phyloP scores from a whole-genome alignment of 257 asterid species.

The Penstemon barbatus region DNA sequence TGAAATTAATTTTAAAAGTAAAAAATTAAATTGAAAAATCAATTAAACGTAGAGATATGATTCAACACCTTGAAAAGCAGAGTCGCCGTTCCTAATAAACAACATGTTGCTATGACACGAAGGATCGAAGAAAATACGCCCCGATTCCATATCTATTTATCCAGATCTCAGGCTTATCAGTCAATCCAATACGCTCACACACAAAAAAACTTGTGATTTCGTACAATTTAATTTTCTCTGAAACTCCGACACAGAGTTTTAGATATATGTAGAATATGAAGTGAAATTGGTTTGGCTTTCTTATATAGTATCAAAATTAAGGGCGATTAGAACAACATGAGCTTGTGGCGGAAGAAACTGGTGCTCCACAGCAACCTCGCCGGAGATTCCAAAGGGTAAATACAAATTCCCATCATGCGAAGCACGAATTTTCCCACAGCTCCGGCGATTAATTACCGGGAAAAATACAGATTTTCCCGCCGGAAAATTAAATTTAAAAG shows the following conservation, averaged over 20 bases:
- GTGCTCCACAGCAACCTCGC: slow-evolving; percentile 97
- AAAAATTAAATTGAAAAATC: neutral
- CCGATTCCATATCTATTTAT: slow-evolving; percentile 61
- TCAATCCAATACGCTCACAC: slow-evolving; percentile 20
- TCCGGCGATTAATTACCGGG: slow-evolving; percentile 36
- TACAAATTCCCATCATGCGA: slow-evolving; percentile 93
- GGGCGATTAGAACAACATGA: slow-evolving; percentile 66
- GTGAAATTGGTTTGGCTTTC: slow-evolving; percentile 15
- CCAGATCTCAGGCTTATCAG: slow-evolving; percentile 40
- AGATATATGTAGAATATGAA: slow-evolving; percentile 26
- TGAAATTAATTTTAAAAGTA: neutral
- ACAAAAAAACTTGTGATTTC: neutral
- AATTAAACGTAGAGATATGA: neutral
- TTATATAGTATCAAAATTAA: neutral
- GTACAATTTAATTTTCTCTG: slow-evolving; percentile 5
- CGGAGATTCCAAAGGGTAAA: slow-evolving; percentile 87
- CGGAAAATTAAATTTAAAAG: slow-evolving; percentile 18
- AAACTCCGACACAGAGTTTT: slow-evolving; percentile 27
- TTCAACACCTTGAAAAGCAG: slow-evolving; percentile 64
- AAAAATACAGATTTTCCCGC: neutral
- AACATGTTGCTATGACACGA: slow-evolving; percentile 71
- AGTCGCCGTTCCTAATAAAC: slow-evolving; percentile 62
- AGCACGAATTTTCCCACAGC: slow-evolving; percentile 50
- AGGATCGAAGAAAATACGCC: slow-evolving; percentile 72
- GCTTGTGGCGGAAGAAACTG: slow-evolving; percentile 99